Conservation (phyloP, 2,329 filamentous ascomycete species). For the Daldinia sp. region DNA sequence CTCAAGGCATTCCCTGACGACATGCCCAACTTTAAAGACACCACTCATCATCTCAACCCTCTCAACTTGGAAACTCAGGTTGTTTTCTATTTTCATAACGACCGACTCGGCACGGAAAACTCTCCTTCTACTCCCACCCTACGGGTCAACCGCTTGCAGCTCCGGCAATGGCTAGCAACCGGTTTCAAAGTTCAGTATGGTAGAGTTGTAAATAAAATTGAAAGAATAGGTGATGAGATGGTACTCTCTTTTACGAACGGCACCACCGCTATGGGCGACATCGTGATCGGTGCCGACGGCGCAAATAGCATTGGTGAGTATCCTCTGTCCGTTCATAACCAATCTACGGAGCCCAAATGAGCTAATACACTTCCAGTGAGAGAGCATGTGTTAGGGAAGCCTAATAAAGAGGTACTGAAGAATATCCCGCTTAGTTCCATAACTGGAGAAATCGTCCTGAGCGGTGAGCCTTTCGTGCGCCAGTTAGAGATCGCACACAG, state of each 20-base stretch:
- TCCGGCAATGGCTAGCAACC: slow-evolving; percentile 38
- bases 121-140: slow-evolving; percentile 28
- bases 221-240: slow-evolving; percentile 31
- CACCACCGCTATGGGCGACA: slow-evolving; percentile 34
- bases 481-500: slow-evolving; percentile 40
- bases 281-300: slow-evolving; percentile 42
- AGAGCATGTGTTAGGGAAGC: slow-evolving; percentile 34
- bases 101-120: slow-evolving; percentile 24
- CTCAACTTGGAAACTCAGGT: slow-evolving; percentile 27
- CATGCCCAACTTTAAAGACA: slow-evolving; percentile 34
- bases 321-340: background rate
- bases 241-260: slow-evolving; percentile 37
- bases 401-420: slow-evolving; percentile 31
- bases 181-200: slow-evolving; percentile 36
- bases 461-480: slow-evolving; percentile 35
- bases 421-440: slow-evolving; percentile 39
- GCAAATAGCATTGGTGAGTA: slow-evolving; percentile 36
- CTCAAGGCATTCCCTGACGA: slow-evolving; percentile 32
- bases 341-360: no score
- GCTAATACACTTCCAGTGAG: slow-evolving; percentile 24
- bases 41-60: slow-evolving; percentile 32
- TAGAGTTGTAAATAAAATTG: slow-evolving; percentile 32
- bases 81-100: slow-evolving; percentile 31
- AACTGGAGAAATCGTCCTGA: slow-evolving; percentile 33
- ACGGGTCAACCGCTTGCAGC: slow-evolving; percentile 33